Percentiles rank a stretch among this genome's conserved stretches.
Evolutionary conservation across 805 yeast genomes (phyloP).

Genomic region (Cyberlindnera americana): DNA sequence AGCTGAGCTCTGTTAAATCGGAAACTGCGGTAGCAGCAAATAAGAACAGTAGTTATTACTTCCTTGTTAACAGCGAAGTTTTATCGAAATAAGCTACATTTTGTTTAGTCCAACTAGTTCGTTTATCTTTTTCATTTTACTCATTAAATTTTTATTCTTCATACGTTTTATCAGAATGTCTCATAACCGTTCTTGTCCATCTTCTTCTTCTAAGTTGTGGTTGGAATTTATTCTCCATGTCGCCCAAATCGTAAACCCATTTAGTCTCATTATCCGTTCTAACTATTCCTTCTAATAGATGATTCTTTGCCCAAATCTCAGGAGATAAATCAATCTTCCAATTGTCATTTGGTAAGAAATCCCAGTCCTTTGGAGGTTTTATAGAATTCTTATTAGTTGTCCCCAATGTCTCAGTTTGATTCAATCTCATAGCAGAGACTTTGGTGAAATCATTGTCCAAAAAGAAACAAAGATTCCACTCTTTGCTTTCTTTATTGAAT

Average conservation of each 20-base stretch:
- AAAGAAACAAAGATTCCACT: slow-evolving; percentile 65
- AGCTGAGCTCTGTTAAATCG: too few relatives aligned
- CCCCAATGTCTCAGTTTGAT: slow-evolving; percentile 2
- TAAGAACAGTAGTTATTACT: too few relatives aligned
- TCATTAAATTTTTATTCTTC: too few relatives aligned
- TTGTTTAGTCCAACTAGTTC: too few relatives aligned
- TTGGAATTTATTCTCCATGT: slow-evolving; percentile 26
- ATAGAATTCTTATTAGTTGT: slow-evolving; percentile 27
- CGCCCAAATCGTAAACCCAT: slow-evolving; percentile 73
- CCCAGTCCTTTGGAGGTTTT: slow-evolving; percentile 60
- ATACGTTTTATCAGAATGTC: slow-evolving; percentile 15
- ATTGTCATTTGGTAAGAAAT: slow-evolving; percentile 38
- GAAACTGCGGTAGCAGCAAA: too few relatives aligned
- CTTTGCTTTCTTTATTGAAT: slow-evolving; percentile 42
- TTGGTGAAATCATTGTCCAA: slow-evolving; percentile 50
- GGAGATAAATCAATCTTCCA: slow-evolving; percentile 73
- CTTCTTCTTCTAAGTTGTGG: slow-evolving; percentile 56
- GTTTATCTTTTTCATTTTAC: too few relatives aligned
- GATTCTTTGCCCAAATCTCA: slow-evolving; percentile 54
- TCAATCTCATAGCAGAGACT: slow-evolving; percentile 39
- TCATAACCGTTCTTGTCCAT: slow-evolving; percentile 49
- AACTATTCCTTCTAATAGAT: slow-evolving; percentile 47
- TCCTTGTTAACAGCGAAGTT: too few relatives aligned
- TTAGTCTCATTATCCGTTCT: slow-evolving; percentile 69
- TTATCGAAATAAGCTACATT: too few relatives aligned